A percentile compares a stretch with the other conserved stretches of the same genome.
phyloP scores from a whole-genome alignment of 805 yeast species.

The Spathaspora passalidarum region DNA sequence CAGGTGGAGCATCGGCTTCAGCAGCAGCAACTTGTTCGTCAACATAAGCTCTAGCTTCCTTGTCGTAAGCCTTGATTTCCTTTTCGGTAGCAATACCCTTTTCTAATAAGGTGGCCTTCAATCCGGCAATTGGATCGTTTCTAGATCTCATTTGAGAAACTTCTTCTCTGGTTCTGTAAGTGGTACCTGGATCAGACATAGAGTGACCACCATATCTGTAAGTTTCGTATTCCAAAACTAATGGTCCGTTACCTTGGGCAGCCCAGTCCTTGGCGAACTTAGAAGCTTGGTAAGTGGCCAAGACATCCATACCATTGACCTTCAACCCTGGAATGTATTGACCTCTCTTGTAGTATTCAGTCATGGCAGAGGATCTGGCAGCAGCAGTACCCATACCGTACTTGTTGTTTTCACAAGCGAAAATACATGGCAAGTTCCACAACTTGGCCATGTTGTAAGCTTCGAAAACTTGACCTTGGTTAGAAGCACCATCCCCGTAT shows the following conservation, averaged over 20 bases:
- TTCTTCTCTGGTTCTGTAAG: conserved; percentile 99
- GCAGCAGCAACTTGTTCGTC: conserved; percentile 94
- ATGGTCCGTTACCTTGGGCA: conserved; percentile 90
- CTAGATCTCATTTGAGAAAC: conserved; percentile 98
- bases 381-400: conserved; percentile 99
- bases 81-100: conserved; percentile 87
- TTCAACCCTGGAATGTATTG: conserved; percentile 98
- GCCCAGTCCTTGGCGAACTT: conserved; percentile 97
- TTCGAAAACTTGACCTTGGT: conserved; percentile 99
- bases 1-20: conserved; percentile 92
- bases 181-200: conserved; percentile 99
- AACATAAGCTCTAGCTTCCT: conserved; percentile 92
- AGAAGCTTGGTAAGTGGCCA: conserved; percentile 94
- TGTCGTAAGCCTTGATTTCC: conserved; percentile 91
- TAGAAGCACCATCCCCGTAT: conserved; percentile 99
- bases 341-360: conserved; percentile 98
- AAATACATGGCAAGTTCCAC: conserved; percentile 93
- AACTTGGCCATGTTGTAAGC: conserved; percentile 98
- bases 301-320: conserved; percentile 97
- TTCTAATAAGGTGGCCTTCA: conserved; percentile 82
- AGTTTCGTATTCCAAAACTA: conserved; percentile 95
- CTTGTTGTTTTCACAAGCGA: conserved; percentile 98
- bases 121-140: conserved; percentile 96
- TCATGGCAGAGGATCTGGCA: conserved; percentile 91
- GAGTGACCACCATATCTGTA: conserved; percentile 99